A percentile compares a stretch with the other conserved stretches of the same genome.
phyloP scores from a whole-genome alignment of 2,329 filamentous ascomycete species.

The Berkeleyomyces rouxiae region DNA sequence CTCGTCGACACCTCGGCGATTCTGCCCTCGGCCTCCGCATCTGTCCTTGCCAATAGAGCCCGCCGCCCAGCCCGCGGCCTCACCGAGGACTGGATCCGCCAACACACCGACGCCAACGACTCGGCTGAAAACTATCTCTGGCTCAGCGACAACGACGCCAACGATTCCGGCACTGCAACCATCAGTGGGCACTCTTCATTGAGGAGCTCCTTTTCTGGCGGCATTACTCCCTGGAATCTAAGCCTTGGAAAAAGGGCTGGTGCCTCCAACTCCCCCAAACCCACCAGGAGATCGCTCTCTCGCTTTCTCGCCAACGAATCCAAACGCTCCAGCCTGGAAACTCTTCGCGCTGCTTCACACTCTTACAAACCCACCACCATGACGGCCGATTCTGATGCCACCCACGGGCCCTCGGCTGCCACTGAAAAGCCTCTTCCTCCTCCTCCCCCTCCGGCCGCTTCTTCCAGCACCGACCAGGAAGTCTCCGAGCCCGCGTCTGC shows the following conservation, averaged over 20 bases:
- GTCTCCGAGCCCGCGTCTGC: background rate
- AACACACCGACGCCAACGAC: conserved; percentile 57
- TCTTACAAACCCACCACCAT: conserved; percentile 8
- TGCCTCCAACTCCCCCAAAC: conserved; percentile 29
- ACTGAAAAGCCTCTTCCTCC: conserved; percentile 11
- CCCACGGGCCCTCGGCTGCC: background rate
- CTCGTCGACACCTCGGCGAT: conserved; percentile 13
- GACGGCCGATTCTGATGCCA: conserved; percentile 6
- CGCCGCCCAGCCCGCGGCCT: conserved; percentile 44
- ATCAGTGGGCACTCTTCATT: conserved; percentile 60
- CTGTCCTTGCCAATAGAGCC: conserved; percentile 46
- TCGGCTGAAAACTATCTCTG: conserved; percentile 60
- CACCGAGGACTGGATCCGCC: conserved; percentile 74
- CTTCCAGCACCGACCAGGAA: background rate
- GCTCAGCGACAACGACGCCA: conserved; percentile 52
- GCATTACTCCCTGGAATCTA: conserved; percentile 32
- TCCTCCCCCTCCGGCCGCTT: background rate
- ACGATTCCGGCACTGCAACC: conserved; percentile 26
- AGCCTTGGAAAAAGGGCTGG: conserved; percentile 18
- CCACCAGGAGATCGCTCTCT: conserved; percentile 17
- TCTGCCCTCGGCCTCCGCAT: conserved; percentile 27
- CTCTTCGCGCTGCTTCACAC: conserved; percentile 21
- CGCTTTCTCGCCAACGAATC: conserved; percentile 19
- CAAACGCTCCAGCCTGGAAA: conserved; percentile 39
- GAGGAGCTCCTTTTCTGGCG: conserved; percentile 46